These are phyloP conservation scores for Tylopilus sp. DNA, from an alignment of 768 basidiomycete species.

Conservation along the genomic window DNA sequence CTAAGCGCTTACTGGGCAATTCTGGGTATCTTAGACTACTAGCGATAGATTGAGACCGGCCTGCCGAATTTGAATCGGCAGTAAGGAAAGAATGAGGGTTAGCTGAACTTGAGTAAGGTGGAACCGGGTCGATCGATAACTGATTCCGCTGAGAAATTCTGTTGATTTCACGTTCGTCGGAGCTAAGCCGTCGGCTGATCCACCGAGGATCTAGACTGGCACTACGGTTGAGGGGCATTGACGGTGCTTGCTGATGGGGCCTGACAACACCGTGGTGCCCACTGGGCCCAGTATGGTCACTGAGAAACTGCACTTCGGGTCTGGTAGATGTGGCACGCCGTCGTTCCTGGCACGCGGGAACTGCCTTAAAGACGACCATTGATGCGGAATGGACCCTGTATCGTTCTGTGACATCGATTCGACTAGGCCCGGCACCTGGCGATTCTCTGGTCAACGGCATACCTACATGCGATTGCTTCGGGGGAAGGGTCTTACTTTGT, in stretches of 20 bases:
- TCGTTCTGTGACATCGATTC: constrained; percentile 76
- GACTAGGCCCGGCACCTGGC: constrained; percentile 62
- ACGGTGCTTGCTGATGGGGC: neutral
- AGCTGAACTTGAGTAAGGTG: constrained; percentile 29
- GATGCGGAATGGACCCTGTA: constrained; percentile 69
- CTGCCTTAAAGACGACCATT: constrained; percentile 70
- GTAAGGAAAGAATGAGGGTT: neutral
- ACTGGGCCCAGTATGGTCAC: neutral
- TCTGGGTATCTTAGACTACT: constrained; percentile 9
- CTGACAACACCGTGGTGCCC: neutral
- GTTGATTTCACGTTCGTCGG: constrained; percentile 6
- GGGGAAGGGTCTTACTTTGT: constrained; percentile 57
- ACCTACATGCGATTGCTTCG: neutral
- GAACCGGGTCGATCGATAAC: constrained; percentile 20
- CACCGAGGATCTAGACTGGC: constrained; percentile 9
- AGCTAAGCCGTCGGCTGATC: constrained; percentile 4
- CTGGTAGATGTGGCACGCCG: constrained; percentile 12
- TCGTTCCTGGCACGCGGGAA: constrained; percentile 32
- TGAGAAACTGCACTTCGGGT: constrained; percentile 15
- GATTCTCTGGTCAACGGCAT: neutral
- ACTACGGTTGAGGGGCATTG: constrained; percentile 2
- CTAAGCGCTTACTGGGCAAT: constrained; percentile 8
- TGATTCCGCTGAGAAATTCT: neutral
- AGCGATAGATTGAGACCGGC: constrained; percentile 8
- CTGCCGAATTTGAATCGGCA: neutral